Evolutionary conservation across 75 land plant genomes (phyloP), one percentile per base, ranked within the genome.

Genomic region (Pseudotsuga menziesii): DNA sequence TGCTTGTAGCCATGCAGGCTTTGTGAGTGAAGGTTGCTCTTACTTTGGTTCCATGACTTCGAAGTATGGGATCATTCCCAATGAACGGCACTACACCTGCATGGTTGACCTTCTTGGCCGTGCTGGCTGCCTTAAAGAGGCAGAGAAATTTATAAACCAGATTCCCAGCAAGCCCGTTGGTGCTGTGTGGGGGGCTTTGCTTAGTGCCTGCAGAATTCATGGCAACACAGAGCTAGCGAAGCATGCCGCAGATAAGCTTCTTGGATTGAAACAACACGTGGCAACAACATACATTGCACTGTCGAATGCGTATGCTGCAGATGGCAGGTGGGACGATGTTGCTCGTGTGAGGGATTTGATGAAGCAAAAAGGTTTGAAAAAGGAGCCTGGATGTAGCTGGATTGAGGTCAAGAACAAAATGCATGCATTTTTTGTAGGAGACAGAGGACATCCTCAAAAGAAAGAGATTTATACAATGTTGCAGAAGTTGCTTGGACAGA

Each of bases 401-500:
- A 75, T 79, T 57, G 80, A 79, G 44, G 44, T 79, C 20, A 79
- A 79, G 23, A 74, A 79, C 57, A 19, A 29, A 23, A 19, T 76
- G 19, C 79, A 79, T 57, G 26, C 36, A 57, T 79, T 79, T 29
- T 3, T 56, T 52, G 58, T 36, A 14, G 80, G 75, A 7, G 80
- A 79, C 79, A 16, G 26, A 57, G 39, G 52, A 32, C 80, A 79
- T 74, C 23, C 78, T 27, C 48, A 77, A 39, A 41, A 29, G 35
- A 56, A 48, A 15, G 27, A 76, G 67, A 76, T 73, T 20, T 73
- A 73, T 73, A 12, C 56, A 73, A 69, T 35, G 73, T 76, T 93
- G 60, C 66, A 79, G 76, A 54, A 77, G 16, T 41, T 93, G 29
- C 73, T 77, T 61, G 58, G 52, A 5, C 91, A 89, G 41, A 89